These are phyloP conservation scores for Talaromyces borbonicus DNA, from an alignment of 495 filamentous ascomycete species.

Conservation along the genomic window DNA sequence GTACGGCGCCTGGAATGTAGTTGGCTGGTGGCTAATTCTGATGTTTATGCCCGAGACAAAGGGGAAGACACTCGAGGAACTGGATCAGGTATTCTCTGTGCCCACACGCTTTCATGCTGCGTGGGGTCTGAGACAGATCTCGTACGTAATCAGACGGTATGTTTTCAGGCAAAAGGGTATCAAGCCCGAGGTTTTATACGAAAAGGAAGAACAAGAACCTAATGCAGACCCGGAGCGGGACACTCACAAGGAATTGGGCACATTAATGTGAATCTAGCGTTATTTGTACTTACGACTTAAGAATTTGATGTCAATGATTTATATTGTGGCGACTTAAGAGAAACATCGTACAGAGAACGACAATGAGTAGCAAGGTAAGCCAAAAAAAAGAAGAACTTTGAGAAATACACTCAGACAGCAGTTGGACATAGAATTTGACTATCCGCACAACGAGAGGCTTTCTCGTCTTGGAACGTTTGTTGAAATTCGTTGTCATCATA, in stretches of 20 bases:
- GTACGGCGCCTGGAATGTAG: constrained; percentile 44
- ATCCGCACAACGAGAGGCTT: constrained; percentile 28
- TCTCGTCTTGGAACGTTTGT: constrained; percentile 45
- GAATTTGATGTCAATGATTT: background rate
- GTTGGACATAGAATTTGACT: constrained; percentile 34
- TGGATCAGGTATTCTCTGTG: constrained; percentile 43
- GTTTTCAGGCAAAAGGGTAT: constrained; percentile 23
- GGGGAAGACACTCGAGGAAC: constrained; percentile 34
- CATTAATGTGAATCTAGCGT: constrained; percentile 1
- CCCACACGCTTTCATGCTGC: constrained; percentile 35
- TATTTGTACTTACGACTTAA: background rate
- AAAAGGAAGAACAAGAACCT: constrained; percentile 20
- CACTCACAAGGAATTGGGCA: background rate
- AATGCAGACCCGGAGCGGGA: background rate
- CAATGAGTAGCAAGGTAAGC: too few species aligned
- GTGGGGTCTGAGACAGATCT: constrained; percentile 39
- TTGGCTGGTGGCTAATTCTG: constrained; percentile 40
- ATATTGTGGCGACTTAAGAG: too few species aligned
- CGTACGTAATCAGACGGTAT: constrained; percentile 37
- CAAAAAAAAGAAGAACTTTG: background rate
- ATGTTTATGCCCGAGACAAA: constrained; percentile 45
- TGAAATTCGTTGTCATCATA: constrained; percentile 45
- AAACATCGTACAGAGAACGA: too few species aligned
- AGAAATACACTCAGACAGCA: constrained; percentile 34
- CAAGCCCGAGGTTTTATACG: constrained; percentile 30